Conservation (phyloP, 208 protist species). For the Acanthamoeba sp. region DNA sequence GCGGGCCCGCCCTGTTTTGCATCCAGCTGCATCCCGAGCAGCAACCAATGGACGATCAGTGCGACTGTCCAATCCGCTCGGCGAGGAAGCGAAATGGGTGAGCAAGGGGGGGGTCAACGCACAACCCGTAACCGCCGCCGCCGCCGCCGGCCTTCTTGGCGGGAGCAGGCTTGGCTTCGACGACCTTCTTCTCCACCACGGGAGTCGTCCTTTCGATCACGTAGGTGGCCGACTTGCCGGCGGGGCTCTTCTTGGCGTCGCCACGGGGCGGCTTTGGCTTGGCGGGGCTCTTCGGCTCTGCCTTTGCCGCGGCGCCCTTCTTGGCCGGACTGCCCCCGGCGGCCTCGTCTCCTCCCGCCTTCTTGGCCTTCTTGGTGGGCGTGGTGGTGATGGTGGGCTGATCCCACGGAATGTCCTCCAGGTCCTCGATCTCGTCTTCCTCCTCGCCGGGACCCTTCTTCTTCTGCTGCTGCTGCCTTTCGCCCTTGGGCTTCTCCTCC, state of each 20-base stretch:
- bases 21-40: slow-evolving; percentile 9
- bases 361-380: not conserved
- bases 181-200: not conserved
- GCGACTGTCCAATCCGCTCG: too few relatives aligned
- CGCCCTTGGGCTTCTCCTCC: not conserved
- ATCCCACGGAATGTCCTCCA: slow-evolving; percentile 17
- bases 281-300: too few relatives aligned
- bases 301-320: not conserved
- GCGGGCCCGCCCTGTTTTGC: slow-evolving; percentile 42
- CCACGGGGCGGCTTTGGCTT: not conserved
- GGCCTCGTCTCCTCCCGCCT: not conserved
- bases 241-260: not conserved
- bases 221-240: not conserved
- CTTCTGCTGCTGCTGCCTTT: not conserved
- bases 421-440: not conserved
- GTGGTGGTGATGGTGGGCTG: not conserved
- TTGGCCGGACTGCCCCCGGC: not conserved
- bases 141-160: slow-evolving; percentile 11
- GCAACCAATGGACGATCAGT: too few relatives aligned
- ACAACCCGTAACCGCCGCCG: slow-evolving; percentile 56
- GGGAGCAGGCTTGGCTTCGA: slow-evolving; percentile 1
- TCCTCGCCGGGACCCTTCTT: not conserved
- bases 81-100: too few relatives aligned
- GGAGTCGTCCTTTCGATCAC: not conserved
- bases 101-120: too few relatives aligned